Conservation (phyloP, 345 rosid genomes). For the Brassica cretica region DNA sequence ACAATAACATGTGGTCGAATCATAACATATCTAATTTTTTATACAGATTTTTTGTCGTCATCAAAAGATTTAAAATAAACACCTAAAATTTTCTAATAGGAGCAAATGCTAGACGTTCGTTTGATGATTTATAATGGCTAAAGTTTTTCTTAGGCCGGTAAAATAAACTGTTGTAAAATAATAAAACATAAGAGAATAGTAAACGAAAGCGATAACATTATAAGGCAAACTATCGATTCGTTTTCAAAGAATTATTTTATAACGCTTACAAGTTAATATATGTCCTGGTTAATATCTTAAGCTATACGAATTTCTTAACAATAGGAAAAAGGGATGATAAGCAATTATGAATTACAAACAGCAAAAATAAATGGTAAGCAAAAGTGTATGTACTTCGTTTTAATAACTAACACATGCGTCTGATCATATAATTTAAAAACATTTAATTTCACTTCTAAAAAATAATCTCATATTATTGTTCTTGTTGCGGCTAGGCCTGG, state of each 20-base stretch:
- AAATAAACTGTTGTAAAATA: neutral
- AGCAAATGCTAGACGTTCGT: neutral
- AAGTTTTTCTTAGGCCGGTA: neutral
- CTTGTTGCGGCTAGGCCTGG: too few relatives aligned
- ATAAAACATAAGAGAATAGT: neutral
- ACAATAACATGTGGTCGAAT: slow-evolving; percentile 20
- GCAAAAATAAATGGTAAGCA: too few relatives aligned
- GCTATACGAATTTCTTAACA: too few relatives aligned
- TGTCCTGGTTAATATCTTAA: neutral
- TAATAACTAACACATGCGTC: too few relatives aligned
- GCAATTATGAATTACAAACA: too few relatives aligned
- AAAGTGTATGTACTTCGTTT: too few relatives aligned
- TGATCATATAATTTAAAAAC: too few relatives aligned
- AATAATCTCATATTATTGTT: too few relatives aligned
- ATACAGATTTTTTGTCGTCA: neutral
- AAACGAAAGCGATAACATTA: neutral
- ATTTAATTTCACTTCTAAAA: too few relatives aligned
- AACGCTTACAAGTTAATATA: neutral
- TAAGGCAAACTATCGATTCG: neutral
- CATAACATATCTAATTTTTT: neutral
- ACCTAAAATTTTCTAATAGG: neutral
- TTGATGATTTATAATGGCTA: neutral
- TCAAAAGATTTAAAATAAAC: neutral
- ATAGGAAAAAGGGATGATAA: too few relatives aligned
- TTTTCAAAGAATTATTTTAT: neutral